A percentile compares a stretch with the other conserved stretches of the same genome.
Evolutionary conservation across 352 stramenopile species (phyloP).

Genomic region (Phytophthora boehmeriae): DNA sequence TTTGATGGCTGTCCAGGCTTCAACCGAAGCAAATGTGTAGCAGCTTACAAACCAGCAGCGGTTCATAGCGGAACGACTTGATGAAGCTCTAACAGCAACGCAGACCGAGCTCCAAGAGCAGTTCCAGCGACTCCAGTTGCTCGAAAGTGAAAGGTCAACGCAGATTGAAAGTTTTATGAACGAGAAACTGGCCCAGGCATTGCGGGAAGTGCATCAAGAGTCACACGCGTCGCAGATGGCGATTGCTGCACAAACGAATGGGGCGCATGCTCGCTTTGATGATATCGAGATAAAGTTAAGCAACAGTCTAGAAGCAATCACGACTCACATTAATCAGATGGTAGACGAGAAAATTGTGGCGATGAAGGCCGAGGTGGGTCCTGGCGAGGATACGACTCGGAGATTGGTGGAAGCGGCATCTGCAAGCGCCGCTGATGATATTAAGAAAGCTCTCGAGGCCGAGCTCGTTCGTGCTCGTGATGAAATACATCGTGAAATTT

Average conservation of each 20-base stretch:
- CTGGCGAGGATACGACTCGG: not conserved
- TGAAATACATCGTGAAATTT: not conserved
- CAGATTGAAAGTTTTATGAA: not conserved
- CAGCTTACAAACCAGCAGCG: not conserved
- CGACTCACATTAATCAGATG: not conserved
- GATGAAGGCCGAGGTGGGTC: not conserved
- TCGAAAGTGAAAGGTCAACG: not conserved
- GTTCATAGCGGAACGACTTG: not conserved
- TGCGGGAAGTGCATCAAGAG: not conserved
- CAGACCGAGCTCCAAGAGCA: not conserved
- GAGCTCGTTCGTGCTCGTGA: not conserved
- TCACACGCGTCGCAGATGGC: not conserved
- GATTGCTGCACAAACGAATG: not conserved
- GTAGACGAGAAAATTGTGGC: not conserved
- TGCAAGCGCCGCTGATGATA: no score
- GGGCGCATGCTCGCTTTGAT: not conserved
- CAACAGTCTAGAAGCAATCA: not conserved
- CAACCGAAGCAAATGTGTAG: not conserved
- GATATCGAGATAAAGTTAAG: not conserved
- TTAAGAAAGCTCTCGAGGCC: not conserved
- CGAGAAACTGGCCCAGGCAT: not conserved
- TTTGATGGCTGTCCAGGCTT: not conserved
- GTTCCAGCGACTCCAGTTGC: not conserved
- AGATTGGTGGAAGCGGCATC: no score
- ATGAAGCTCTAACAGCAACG: not conserved